These are phyloP conservation scores for Trichoderma endophyticum DNA, from an alignment of 2,329 filamentous ascomycete genomes.

Conservation along the genomic window DNA sequence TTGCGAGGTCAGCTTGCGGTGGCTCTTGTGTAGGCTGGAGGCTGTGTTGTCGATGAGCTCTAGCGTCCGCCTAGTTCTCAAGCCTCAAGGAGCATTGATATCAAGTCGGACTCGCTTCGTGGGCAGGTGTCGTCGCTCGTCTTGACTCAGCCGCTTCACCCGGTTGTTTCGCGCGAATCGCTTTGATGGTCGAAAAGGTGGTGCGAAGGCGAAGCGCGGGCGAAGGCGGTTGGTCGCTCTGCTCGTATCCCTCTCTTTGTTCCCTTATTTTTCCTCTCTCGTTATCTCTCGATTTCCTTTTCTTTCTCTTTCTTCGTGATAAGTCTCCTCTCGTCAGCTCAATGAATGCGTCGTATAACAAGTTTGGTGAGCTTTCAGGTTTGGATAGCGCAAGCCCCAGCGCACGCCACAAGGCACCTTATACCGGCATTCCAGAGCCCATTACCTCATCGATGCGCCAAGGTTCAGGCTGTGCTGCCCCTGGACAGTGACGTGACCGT, in stretches of 20 bases:
- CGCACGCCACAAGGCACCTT: conserved; percentile 11
- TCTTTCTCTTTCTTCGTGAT: neutral
- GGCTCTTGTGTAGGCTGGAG: neutral
- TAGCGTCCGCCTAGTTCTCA: neutral
- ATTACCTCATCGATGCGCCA: conserved; percentile 14
- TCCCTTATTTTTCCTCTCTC: neutral
- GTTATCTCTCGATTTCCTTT: neutral
- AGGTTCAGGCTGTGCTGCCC: neutral
- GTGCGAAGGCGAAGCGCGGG: neutral
- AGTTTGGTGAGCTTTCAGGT: neutral
- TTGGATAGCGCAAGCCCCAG: conserved; percentile 3
- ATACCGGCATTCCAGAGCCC: neutral
- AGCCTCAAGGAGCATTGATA: neutral
- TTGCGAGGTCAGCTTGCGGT: neutral
- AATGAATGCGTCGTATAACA: neutral
- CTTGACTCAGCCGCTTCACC: neutral
- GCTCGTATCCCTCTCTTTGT: neutral
- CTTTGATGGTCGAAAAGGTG: neutral
- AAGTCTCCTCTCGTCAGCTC: neutral
- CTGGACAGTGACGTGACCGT: conserved; percentile 13
- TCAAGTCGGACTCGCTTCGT: neutral
- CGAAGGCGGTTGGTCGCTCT: neutral
- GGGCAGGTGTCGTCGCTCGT: neutral
- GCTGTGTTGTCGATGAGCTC: neutral
- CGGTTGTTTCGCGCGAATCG: neutral